Percentiles rank a stretch among this genome's conserved stretches.
Evolutionary conservation across 768 basidiomycete species (phyloP).

Genomic region (Suillus fuscotomentosus): DNA sequence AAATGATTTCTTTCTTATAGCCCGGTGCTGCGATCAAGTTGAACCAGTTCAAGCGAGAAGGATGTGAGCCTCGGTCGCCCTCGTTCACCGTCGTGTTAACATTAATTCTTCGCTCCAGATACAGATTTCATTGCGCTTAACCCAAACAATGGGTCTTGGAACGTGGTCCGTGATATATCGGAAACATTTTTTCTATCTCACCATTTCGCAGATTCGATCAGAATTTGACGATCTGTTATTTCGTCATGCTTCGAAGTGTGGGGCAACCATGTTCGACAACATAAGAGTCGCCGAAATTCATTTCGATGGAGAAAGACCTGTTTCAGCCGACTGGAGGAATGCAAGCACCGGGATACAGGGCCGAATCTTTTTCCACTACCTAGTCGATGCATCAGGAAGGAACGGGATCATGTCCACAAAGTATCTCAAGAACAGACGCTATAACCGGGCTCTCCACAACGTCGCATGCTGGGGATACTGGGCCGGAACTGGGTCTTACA

Average conservation of each 20-base stretch:
- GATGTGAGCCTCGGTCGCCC: conserved; percentile 39
- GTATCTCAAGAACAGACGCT: conserved; percentile 32
- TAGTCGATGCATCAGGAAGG: conserved; percentile 37
- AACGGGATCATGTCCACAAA: conserved; percentile 38
- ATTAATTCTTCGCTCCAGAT: conserved; percentile 32
- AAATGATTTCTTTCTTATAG: conserved; percentile 24
- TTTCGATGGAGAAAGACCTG: conserved; percentile 24
- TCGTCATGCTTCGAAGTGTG: conserved; percentile 52
- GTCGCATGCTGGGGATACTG: conserved; percentile 39
- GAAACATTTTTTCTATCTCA: background rate
- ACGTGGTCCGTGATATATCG: conserved; percentile 45
- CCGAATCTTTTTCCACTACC: conserved; percentile 32
- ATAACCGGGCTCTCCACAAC: conserved; percentile 32
- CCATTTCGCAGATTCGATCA: conserved; percentile 45
- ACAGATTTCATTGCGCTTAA: conserved; percentile 60
- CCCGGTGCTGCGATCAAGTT: conserved; percentile 65
- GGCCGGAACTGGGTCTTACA: conserved; percentile 28
- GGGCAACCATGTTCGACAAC: conserved; percentile 54
- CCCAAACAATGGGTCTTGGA: conserved; percentile 56
- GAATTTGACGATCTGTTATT: conserved; percentile 61
- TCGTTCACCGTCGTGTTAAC: background rate
- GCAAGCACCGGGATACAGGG: conserved; percentile 20
- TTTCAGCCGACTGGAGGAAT: conserved; percentile 25
- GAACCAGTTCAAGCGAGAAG: conserved; percentile 61
- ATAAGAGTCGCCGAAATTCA: conserved; percentile 44